These are phyloP conservation scores for Pseudogymnoascus sp. DNA, from an alignment of 2,329 filamentous ascomycete genomes.

Conservation along the genomic window DNA sequence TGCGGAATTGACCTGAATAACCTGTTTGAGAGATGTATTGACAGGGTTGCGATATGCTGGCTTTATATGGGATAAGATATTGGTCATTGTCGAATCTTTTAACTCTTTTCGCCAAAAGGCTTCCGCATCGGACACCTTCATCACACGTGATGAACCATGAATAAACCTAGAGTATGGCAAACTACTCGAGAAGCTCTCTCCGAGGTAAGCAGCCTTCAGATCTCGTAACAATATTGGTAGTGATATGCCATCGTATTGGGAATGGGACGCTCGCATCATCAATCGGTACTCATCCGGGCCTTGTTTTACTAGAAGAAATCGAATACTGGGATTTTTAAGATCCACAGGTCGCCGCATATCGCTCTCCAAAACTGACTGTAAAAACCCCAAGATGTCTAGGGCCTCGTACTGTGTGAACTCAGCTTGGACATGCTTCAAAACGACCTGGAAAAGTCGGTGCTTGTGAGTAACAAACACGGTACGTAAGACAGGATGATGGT, in stretches of 20 bases:
- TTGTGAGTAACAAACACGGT: constrained; percentile 13
- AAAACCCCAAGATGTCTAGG: not conserved
- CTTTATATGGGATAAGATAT: not conserved
- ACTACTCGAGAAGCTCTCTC: not conserved
- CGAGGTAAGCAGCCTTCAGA: not conserved
- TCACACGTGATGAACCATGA: not conserved
- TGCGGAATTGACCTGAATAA: not conserved
- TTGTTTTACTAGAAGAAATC: not conserved
- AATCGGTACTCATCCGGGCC: not conserved
- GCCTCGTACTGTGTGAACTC: not conserved
- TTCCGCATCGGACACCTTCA: not conserved
- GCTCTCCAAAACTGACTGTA: not conserved
- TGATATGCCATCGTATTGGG: constrained; percentile 9
- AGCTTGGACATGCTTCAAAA: not conserved
- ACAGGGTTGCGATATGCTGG: not conserved
- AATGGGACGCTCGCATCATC: constrained; percentile 6
- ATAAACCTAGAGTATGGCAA: not conserved
- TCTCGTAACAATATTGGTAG: not conserved
- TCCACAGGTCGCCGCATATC: not conserved
- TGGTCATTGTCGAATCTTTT: not conserved
- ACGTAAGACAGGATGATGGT: constrained; percentile 12
- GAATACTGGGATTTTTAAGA: not conserved
- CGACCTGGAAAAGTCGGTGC: constrained; percentile 12
- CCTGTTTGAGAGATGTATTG: not conserved
- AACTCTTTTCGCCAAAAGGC: not conserved